Evolutionary conservation across 1,284 basidiomycete species (phyloP).

Genomic region (Earliella scabrosa): DNA sequence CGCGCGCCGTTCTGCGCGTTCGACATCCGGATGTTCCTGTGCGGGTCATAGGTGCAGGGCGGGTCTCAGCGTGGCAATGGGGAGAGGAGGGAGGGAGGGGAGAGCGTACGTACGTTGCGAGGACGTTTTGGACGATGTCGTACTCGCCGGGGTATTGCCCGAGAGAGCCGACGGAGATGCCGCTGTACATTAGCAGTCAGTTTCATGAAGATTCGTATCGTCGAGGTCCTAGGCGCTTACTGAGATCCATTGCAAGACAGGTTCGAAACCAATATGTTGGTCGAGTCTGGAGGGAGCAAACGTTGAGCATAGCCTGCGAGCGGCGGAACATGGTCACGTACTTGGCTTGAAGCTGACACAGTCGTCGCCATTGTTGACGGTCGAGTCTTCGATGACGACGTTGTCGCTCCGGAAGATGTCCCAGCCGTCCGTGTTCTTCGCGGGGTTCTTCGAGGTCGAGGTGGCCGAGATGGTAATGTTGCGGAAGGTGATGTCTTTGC

Average conservation of each 20-base stretch:
- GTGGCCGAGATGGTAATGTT: constrained; percentile 39
- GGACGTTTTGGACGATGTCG: constrained; percentile 53
- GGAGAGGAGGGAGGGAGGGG: neutral
- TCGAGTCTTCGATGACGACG: constrained; percentile 36
- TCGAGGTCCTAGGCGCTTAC: constrained; percentile 23
- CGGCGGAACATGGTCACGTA: constrained; percentile 4
- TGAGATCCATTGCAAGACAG: constrained; percentile 48
- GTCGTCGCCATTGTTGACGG: constrained; percentile 39
- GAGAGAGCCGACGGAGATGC: constrained; percentile 50
- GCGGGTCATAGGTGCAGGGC: neutral
- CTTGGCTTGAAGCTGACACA: constrained; percentile 54
- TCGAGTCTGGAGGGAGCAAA: constrained; percentile 33
- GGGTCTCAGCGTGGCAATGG: neutral
- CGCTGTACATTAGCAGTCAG: constrained; percentile 30
- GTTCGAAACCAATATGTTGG: constrained; percentile 47
- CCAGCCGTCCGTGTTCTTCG: constrained; percentile 67
- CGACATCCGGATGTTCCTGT: constrained; percentile 48
- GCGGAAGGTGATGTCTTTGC: constrained; percentile 47
- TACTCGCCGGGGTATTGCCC: constrained; percentile 53
- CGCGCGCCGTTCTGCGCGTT: constrained; percentile 55
- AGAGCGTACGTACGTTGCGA: constrained; percentile 34
- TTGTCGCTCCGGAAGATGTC: constrained; percentile 56
- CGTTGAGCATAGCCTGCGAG: neutral
- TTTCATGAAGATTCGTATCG: no score
- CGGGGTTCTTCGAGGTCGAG: constrained; percentile 48